Evolutionary conservation across 345 rosid genomes (phyloP).

Genomic region (Microthlaspi erraticum): DNA sequence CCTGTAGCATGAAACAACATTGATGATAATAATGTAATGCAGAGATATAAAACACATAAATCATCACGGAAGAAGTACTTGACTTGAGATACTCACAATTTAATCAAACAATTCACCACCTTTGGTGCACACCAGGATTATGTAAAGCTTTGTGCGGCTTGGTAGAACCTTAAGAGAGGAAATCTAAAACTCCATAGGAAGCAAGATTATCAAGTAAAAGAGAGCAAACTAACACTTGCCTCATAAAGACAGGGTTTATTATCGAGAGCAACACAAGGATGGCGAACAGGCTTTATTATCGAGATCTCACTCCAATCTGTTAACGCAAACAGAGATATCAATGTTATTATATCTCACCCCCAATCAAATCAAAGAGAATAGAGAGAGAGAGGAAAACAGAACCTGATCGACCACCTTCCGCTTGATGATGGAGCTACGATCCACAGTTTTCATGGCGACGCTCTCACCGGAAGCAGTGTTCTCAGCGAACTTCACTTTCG

Average conservation of each 20-base stretch:
- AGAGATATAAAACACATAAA: background rate
- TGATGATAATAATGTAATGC: background rate
- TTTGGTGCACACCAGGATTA: slow-evolving; percentile 90
- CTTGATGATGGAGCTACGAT: slow-evolving; percentile 84
- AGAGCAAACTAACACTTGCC: slow-evolving; percentile 48
- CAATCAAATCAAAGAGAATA: background rate
- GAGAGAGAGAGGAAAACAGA: slow-evolving; percentile 7
- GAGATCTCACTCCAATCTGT: slow-evolving; percentile 97
- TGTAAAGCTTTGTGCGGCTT: slow-evolving; percentile 89
- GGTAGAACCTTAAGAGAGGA: slow-evolving; percentile 69
- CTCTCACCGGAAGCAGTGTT: slow-evolving; percentile 99
- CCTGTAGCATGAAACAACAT: slow-evolving; percentile 50
- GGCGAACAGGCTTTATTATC: slow-evolving; percentile 67
- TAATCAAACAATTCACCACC: slow-evolving; percentile 98
- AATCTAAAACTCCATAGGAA: slow-evolving; percentile 10
- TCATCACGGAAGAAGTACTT: background rate
- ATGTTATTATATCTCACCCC: background rate
- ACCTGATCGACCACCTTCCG: slow-evolving; percentile 98
- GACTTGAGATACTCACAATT: slow-evolving; percentile 63
- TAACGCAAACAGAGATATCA: background rate
- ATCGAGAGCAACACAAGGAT: slow-evolving; percentile 46
- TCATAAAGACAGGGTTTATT: slow-evolving; percentile 84
- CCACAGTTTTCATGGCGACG: slow-evolving; percentile 95
- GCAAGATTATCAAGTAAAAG: background rate
- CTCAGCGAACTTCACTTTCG: slow-evolving; percentile 97